Base-by-base conservation (phyloP, 176 grass and related monocot species). In the Hordeum marinum region DNA sequence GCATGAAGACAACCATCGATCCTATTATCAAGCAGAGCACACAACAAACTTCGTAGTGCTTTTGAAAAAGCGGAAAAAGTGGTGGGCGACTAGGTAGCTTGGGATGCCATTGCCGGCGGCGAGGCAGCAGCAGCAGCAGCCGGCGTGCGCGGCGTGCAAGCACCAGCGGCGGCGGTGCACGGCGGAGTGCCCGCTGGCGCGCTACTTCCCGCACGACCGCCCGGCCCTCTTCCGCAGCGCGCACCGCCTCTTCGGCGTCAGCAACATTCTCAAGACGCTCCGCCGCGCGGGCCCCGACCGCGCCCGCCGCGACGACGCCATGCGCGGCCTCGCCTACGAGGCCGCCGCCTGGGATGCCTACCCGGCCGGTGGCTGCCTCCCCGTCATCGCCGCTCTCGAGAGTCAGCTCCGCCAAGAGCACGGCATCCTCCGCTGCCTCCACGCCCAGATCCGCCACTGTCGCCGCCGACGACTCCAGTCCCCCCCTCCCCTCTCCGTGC, bases 181-280 rank as follows among this genome's bases (percentile, higher is more conserved):
- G 64, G 11, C 48, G 18, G 83, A 71, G 3, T 85, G 83, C 50
- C 83, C 11, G 63, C 75, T 85, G 83, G 83, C 75, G 46, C 17
- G 27, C 24, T 85, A 23, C 63, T 85, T 85, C 83, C 83, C 83
- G 35, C 46, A 69, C 35, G 75, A 85, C 48, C 63, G 9, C 8
- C 63, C 75, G 18, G 48, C 25, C 9, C 15, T 79, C 1, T 85
- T 85, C 83, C 83, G 35, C 48, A 79, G 24, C 83, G 64, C 63
- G 48, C 83, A 85, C 63, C 83, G 83, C 4, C 83, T 85, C 46
- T 85, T 85, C 48, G 83, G 83, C 86, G 86, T 88, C 3, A 83
- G 66, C 61, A 88, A 88, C 86, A 88, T 88, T 46, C 73, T 71
- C 39, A 84, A 84, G 86, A 71, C 65, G 50, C 68, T 88, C 15